Conservation (phyloP, 306 rosid species). For the Ochetophila trinervis region DNA sequence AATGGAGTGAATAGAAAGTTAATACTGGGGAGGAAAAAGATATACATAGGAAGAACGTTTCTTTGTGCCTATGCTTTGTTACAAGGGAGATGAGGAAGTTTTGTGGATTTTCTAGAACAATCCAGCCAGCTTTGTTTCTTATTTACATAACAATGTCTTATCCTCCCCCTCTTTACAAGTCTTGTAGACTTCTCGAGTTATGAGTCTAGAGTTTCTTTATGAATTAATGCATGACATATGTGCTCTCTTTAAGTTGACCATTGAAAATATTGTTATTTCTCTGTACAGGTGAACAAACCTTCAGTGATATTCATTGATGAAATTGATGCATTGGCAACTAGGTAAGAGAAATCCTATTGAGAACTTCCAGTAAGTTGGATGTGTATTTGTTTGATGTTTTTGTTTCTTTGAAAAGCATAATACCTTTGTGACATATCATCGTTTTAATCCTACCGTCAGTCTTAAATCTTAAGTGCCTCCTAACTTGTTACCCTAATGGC, state of each 20-base stretch:
- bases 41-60: too few species aligned
- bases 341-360: conserved; percentile 41
- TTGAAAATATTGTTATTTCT: conserved; percentile 16
- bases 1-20: too few species aligned
- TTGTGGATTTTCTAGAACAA: too few species aligned
- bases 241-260: conserved; percentile 8
- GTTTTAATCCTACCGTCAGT: not conserved
- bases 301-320: conserved; percentile 96
- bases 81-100: too few species aligned
- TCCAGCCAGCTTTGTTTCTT: too few species aligned
- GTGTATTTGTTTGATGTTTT: conserved; percentile 5
- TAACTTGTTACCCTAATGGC: not conserved
- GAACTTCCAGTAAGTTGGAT: conserved; percentile 8
- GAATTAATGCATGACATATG: conserved; percentile 1
- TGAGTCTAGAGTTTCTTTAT: not conserved
- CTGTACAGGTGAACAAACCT: conserved; percentile 92
- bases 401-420: conserved; percentile 16
- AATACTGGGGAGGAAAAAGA: too few species aligned
- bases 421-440: not conserved
- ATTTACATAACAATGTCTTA: not conserved
- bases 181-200: not conserved
- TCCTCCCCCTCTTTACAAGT: not conserved
- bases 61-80: too few species aligned
- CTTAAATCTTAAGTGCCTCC: not conserved
- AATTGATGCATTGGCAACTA: conserved; percentile 95